Percentiles rank a stretch among this genome's conserved stretches.
These are phyloP conservation scores for Spencermartinsiella europaea DNA, from an alignment of 805 yeast genomes.

Conservation along the genomic window DNA sequence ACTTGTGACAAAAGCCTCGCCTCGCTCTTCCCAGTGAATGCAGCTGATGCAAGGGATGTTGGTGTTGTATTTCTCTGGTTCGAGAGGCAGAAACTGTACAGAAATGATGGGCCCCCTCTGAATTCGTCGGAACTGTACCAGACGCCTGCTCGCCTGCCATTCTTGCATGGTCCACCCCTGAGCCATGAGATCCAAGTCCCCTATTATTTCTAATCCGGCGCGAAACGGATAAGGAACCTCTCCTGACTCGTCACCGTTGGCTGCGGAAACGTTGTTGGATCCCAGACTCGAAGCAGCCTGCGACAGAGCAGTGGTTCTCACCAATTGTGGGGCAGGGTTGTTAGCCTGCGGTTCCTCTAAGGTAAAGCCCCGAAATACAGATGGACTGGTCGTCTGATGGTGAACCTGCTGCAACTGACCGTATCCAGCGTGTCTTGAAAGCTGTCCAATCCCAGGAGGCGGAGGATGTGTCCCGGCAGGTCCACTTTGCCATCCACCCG, in stretches of 20 bases:
- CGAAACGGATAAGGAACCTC: constrained; percentile 5
- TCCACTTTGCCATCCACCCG: no score
- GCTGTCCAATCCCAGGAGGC: no score
- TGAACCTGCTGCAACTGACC: not conserved
- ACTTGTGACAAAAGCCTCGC: constrained; percentile 52
- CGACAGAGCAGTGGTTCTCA: constrained; percentile 24
- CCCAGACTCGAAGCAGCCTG: constrained; percentile 20
- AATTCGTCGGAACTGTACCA: constrained; percentile 42
- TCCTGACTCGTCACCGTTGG: not conserved
- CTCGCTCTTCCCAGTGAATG: constrained; percentile 49
- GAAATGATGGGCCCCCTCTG: constrained; percentile 34
- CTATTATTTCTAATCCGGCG: constrained; percentile 28
- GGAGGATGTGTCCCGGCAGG: no score
- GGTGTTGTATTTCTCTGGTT: constrained; percentile 34
- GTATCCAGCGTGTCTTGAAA: no score
- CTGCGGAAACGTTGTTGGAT: constrained; percentile 1
- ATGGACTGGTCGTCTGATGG: not conserved
- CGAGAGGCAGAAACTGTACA: constrained; percentile 37
- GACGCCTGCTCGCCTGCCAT: constrained; percentile 38
- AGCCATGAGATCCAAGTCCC: constrained; percentile 35
- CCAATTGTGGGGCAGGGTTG: constrained; percentile 20
- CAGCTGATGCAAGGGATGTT: constrained; percentile 51
- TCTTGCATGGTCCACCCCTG: constrained; percentile 47
- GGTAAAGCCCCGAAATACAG: not conserved
- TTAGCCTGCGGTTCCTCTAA: not conserved